Evolutionary conservation across 257 asterid species (phyloP).

Genomic region (Plectranthus barbatus): DNA sequence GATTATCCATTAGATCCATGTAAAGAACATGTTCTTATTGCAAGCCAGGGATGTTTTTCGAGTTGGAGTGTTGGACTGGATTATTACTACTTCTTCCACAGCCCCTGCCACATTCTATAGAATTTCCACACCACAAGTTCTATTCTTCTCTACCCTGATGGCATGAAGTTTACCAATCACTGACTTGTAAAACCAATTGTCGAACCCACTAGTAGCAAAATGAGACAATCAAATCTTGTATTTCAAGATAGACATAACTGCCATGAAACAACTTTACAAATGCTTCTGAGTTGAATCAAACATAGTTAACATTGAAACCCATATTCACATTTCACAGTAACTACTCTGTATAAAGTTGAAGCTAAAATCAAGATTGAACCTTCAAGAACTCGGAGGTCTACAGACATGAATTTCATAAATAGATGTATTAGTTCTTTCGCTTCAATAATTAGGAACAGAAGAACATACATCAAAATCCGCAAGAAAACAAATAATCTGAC

Average conservation of each 20-base stretch:
- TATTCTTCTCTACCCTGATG: background rate
- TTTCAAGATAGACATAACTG: too few relatives aligned
- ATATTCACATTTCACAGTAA: too few relatives aligned
- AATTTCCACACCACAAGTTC: background rate
- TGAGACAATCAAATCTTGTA: too few relatives aligned
- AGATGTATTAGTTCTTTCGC: background rate
- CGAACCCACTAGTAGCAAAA: too few relatives aligned
- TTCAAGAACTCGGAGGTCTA: background rate
- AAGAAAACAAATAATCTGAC: background rate
- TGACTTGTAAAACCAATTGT: too few relatives aligned
- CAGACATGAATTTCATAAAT: background rate
- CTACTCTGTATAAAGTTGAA: background rate
- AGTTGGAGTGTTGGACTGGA: background rate
- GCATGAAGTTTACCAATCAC: too few relatives aligned
- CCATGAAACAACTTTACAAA: too few relatives aligned
- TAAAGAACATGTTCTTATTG: background rate
- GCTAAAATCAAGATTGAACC: background rate
- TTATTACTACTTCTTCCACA: background rate
- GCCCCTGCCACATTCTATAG: background rate
- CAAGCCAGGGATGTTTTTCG: background rate
- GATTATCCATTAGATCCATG: background rate
- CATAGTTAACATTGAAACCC: background rate
- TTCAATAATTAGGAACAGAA: background rate
- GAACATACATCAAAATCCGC: background rate
- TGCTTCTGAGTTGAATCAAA: background rate